phyloP scores from a whole-genome alignment of 805 yeast genomes.

The Yueomyces sinensis region DNA sequence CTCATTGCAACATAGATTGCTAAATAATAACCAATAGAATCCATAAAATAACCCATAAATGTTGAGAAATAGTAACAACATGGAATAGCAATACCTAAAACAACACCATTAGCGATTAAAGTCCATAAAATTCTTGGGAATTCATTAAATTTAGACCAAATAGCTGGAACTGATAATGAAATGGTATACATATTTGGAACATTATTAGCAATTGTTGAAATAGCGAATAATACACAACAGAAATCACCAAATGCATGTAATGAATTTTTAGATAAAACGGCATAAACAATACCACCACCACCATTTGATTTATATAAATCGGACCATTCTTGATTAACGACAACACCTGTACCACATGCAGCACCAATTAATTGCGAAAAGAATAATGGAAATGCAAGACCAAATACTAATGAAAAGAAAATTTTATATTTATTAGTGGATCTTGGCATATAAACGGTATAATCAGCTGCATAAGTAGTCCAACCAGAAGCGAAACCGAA shows the following conservation, averaged over 20 bases:
- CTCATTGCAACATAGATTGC: slow-evolving; percentile 70
- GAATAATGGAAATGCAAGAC: slow-evolving; percentile 54
- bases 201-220: slow-evolving; percentile 83
- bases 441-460: slow-evolving; percentile 74
- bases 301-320: slow-evolving; percentile 39
- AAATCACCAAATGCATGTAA: slow-evolving; percentile 84
- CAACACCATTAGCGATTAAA: slow-evolving; percentile 53
- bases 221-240: slow-evolving; percentile 70
- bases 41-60: slow-evolving; percentile 81
- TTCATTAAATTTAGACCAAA: slow-evolving; percentile 60
- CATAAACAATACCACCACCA: slow-evolving; percentile 75
- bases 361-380: slow-evolving; percentile 77
- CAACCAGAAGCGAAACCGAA: slow-evolving; percentile 91
- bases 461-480: slow-evolving; percentile 88
- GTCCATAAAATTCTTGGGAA: slow-evolving; percentile 84
- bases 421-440: slow-evolving; percentile 44
- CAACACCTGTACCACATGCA: slow-evolving; percentile 63
- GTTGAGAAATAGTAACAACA: slow-evolving; percentile 61
- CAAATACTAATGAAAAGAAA: slow-evolving; percentile 49
- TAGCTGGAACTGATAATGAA: slow-evolving; percentile 74
- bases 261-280: slow-evolving; percentile 64
- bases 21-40: slow-evolving; percentile 81
- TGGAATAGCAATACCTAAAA: slow-evolving; percentile 81
- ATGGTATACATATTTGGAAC: slow-evolving; percentile 91
- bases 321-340: slow-evolving; percentile 31